Base-by-base conservation (phyloP, 2,329 filamentous ascomycete genomes). In the Botrytis deweyae region DNA sequence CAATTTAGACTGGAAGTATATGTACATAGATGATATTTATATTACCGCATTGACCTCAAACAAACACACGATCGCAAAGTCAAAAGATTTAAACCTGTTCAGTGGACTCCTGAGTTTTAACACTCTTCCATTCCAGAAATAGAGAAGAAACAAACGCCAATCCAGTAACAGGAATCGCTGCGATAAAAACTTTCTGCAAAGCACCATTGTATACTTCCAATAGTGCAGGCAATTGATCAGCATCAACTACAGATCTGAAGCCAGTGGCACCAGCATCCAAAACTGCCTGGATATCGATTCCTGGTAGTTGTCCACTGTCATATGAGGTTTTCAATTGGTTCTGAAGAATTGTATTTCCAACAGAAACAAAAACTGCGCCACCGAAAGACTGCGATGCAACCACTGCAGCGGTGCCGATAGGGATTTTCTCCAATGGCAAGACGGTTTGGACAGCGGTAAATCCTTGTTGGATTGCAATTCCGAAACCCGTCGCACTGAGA, bases 161-260 rank as follows among this genome's bases (percentile, higher is more conserved):
- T 0, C 81, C 80, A 4, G 83, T 83, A 76, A 87, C 80, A 0
- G 86, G 88, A 18, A 87, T 83, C 9, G 84, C 83, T 22, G 88
- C 87, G 75, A 88, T 87, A 78, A 88, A 90, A 0, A 85, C 85
- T 74, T 86, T 81, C 16, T 83, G 84, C 22, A 90, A 78, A 0
- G 87, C 85, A 14, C 80, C 74, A 77, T 89, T 90, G 80, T 90
- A 90, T 0, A 85, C 87, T 0, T 76, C 67, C 14, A 88, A 81
- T 40, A 90, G 85, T 1, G 81, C 81, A 3, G 79, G 74, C 1
- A 89, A 78, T 74, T 82, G 84, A 59, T 85, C 76, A 0, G 77
- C 61, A 0, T 83, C 79, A 58, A 90, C 84, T 5, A 81, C 79
- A 0, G 81, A 78, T 75, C 85, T 84, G 40, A 90, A 80, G 63